phyloP scores from a whole-genome alignment of 2,329 filamentous ascomycete species.

The Pezicula carpinea region DNA sequence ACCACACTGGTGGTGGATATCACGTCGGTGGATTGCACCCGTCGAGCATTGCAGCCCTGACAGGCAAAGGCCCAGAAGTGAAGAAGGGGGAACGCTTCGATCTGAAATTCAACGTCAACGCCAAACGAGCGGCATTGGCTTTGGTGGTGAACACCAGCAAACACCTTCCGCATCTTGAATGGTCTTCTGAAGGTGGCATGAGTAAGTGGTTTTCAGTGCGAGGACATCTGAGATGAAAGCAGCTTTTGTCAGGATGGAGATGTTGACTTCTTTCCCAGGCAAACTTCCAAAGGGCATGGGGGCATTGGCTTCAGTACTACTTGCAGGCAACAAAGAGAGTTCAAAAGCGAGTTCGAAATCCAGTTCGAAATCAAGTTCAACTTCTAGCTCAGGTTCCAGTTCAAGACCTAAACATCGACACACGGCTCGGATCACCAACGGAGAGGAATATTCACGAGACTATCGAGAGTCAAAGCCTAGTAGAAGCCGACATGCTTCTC shows the following conservation, averaged over 20 bases:
- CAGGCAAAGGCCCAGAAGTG: slow-evolving; percentile 1
- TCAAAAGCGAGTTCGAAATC: neutral
- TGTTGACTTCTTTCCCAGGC: neutral
- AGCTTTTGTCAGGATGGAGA: neutral
- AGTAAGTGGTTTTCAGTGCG: neutral
- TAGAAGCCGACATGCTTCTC: neutral
- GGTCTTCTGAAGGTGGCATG: slow-evolving; percentile 5
- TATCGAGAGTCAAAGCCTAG: neutral
- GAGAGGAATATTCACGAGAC: neutral
- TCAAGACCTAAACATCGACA: neutral
- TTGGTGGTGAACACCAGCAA: slow-evolving; percentile 6
- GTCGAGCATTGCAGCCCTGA: slow-evolving; percentile 5
- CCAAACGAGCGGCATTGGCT: neutral
- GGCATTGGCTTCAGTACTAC: neutral
- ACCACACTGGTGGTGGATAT: slow-evolving; percentile 2
- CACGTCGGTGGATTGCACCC: slow-evolving; percentile 3
- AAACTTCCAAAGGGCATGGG: neutral
- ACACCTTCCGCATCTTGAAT: slow-evolving; percentile 8
- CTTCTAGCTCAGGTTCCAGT: neutral
- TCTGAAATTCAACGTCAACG: slow-evolving; percentile 8
- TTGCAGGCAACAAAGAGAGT: neutral
- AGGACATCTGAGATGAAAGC: neutral
- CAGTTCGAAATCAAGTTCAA: neutral
- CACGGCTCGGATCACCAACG: neutral
- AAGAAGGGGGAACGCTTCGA: slow-evolving; percentile 8